Conservation (phyloP, 345 rosid species). For the Camelina neglecta region DNA sequence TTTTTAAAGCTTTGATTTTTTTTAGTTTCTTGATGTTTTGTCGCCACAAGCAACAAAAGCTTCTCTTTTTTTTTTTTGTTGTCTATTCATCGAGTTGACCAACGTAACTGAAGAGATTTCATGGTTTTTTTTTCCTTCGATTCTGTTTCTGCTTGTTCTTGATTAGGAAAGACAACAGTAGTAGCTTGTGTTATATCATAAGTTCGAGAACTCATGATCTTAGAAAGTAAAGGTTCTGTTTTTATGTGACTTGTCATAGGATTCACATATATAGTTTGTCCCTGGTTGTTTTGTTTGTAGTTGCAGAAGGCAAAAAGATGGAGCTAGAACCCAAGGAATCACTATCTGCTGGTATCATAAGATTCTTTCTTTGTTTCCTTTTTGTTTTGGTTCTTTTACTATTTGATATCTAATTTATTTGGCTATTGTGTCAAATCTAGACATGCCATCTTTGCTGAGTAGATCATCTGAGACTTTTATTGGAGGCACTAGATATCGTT, state of each 20-base stretch:
- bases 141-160: slow-evolving; percentile 16
- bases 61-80: neutral
- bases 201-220: slow-evolving; percentile 21
- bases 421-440: slow-evolving; percentile 29
- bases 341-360: slow-evolving; percentile 35
- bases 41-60: neutral
- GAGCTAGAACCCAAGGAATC: slow-evolving; percentile 50
- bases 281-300: slow-evolving; percentile 21
- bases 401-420: neutral
- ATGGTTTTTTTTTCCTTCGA: neutral
- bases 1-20: slow-evolving; percentile 27
- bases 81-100: slow-evolving; percentile 39
- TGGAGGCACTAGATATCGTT: slow-evolving; percentile 44
- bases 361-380: neutral
- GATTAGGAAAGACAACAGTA: neutral
- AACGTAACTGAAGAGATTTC: slow-evolving; percentile 5
- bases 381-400: neutral
- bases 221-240: neutral
- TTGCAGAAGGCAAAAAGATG: slow-evolving; percentile 52
- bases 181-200: neutral
- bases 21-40: slow-evolving; percentile 33
- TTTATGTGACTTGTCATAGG: neutral
- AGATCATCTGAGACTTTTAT: slow-evolving; percentile 60
- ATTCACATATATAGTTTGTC: neutral
- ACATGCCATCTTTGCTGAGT: slow-evolving; percentile 34